Percentiles rank a stretch among this genome's conserved stretches.
Evolutionary conservation across 768 basidiomycete species (phyloP).

Genomic region (Russula sp.): DNA sequence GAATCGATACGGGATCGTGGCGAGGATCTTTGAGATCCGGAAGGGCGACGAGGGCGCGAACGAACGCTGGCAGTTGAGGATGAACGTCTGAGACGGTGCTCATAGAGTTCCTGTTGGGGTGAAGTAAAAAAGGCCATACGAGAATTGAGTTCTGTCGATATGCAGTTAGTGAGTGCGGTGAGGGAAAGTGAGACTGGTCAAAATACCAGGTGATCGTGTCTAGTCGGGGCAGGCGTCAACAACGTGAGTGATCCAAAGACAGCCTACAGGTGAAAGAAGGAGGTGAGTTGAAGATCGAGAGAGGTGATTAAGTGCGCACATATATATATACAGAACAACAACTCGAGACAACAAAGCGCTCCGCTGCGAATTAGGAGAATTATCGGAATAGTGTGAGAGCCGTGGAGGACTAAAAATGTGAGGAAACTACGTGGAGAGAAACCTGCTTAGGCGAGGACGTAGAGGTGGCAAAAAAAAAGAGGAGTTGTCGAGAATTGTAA

Average conservation of each 20-base stretch:
- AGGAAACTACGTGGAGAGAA: too few species aligned
- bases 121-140: slow-evolving; percentile 21
- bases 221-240: slow-evolving; percentile 15
- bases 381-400: background rate
- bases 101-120: slow-evolving; percentile 11
- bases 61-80: slow-evolving; percentile 12
- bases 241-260: slow-evolving; percentile 5
- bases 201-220: slow-evolving; percentile 8
- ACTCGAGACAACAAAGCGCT: background rate
- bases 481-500: background rate
- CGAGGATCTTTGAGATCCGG: background rate
- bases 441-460: too few species aligned
- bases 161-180: background rate
- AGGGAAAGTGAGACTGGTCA: background rate
- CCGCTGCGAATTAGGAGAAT: background rate
- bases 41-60: background rate
- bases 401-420: background rate
- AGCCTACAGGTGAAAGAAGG: slow-evolving; percentile 2
- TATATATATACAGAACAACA: slow-evolving; percentile 1
- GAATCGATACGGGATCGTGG: background rate
- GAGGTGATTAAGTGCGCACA: background rate
- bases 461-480: background rate
- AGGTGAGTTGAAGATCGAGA: background rate
- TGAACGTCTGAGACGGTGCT: slow-evolving; percentile 20
- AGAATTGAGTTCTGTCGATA: background rate